A percentile compares a stretch with the other conserved stretches of the same genome.
These are phyloP conservation scores for Hsuehochloa calcarea DNA, from an alignment of 176 grass and related monocot genomes.

Conservation along the genomic window DNA sequence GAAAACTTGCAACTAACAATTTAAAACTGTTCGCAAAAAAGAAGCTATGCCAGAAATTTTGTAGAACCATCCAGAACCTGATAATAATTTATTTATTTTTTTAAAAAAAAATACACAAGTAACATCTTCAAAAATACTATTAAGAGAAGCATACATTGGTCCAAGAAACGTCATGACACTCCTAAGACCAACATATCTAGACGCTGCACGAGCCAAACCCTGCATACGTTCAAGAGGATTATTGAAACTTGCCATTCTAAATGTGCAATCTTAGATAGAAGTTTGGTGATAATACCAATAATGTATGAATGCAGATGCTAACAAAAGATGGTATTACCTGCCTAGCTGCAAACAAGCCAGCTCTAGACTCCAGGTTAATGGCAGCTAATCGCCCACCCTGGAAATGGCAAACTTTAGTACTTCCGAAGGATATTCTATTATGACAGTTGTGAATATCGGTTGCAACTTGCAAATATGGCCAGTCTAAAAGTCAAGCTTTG, in stretches of 20 bases:
- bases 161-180: conserved; percentile 86
- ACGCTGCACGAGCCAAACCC: conserved; percentile 76
- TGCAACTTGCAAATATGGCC: background rate
- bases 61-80: background rate
- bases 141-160: conserved; percentile 64
- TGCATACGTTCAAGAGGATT: conserved; percentile 37
- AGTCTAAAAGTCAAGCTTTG: background rate
- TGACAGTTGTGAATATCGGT: background rate
- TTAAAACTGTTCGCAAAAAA: background rate
- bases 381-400: conserved; percentile 85
- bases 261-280: background rate
- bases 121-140: conserved; percentile 7
- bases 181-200: conserved; percentile 73
- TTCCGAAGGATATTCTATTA: background rate
- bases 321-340: conserved; percentile 54
- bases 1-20: background rate
- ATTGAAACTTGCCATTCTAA: background rate
- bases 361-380: conserved; percentile 73
- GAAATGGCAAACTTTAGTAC: conserved; percentile 22
- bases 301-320: conserved; percentile 14
- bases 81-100: background rate
- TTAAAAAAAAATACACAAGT: background rate
- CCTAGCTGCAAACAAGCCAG: conserved; percentile 76
- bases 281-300: background rate
- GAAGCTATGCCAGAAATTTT: background rate